A percentile compares a stretch with the other conserved stretches of the same genome.
Evolutionary conservation across 1,284 basidiomycete species (phyloP).

Genomic region (Bjerkandera adusta): DNA sequence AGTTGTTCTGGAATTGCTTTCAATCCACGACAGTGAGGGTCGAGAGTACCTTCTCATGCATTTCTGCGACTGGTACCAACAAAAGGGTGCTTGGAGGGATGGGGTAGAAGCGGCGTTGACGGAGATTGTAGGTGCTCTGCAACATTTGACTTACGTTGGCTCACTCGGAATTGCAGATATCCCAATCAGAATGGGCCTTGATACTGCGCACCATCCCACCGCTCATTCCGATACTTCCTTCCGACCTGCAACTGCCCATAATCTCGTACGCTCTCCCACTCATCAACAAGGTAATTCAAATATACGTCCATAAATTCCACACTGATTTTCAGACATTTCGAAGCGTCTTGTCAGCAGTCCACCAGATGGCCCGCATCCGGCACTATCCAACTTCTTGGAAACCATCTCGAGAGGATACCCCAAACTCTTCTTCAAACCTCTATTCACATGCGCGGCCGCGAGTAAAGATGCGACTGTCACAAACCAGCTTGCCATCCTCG

Average conservation of each 20-base stretch:
- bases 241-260: constrained; percentile 38
- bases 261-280: constrained; percentile 39
- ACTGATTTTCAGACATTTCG: constrained; percentile 18
- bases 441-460: constrained; percentile 70
- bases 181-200: constrained; percentile 39
- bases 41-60: constrained; percentile 29
- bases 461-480: constrained; percentile 55
- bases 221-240: constrained; percentile 42
- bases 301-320: not conserved
- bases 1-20: constrained; percentile 41
- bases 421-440: constrained; percentile 70
- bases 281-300: constrained; percentile 49
- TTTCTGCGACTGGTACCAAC: constrained; percentile 41
- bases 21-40: constrained; percentile 30
- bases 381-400: constrained; percentile 49
- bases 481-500: constrained; percentile 56
- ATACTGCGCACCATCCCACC: constrained; percentile 39
- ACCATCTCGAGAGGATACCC: constrained; percentile 53
- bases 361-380: constrained; percentile 41
- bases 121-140: constrained; percentile 34
- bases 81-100: constrained; percentile 39
- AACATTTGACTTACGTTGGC: not conserved
- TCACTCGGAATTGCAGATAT: constrained; percentile 33
- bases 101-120: constrained; percentile 41
- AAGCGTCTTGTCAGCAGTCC: constrained; percentile 48